These are phyloP conservation scores for Yamadazyma friedrichii DNA, from an alignment of 1,139 yeast genomes.

Conservation along the genomic window DNA sequence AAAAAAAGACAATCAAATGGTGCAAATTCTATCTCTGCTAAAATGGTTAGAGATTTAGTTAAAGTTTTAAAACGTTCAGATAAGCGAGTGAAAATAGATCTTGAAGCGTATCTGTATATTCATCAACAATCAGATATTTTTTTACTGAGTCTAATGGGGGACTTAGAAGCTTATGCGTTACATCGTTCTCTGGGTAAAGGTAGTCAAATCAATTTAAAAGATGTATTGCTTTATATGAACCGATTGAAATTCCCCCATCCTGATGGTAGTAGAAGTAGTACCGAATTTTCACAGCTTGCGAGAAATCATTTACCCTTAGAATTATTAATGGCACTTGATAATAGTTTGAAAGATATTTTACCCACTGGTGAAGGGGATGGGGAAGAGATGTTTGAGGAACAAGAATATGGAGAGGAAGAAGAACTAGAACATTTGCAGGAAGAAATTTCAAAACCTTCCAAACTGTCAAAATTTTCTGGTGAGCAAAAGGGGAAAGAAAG, in stretches of 20 bases:
- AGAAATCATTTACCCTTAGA: constrained; percentile 39
- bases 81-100: constrained; percentile 10
- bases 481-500: background rate
- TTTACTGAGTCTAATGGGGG: constrained; percentile 30
- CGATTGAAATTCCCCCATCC: constrained; percentile 28
- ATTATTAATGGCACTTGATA: constrained; percentile 32
- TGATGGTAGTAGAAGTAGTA: constrained; percentile 17
- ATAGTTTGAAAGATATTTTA: constrained; percentile 21
- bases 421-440: background rate
- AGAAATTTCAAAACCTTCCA: background rate
- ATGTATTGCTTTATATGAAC: constrained; percentile 35
- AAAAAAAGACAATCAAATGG: background rate
- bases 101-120: constrained; percentile 14
- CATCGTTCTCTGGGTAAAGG: constrained; percentile 29
- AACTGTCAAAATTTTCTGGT: background rate
- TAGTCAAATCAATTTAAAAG: constrained; percentile 29
- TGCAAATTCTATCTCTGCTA: constrained; percentile 4
- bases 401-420: background rate
- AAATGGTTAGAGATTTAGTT: constrained; percentile 12
- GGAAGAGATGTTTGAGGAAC: too few species aligned
- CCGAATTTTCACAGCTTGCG: constrained; percentile 32
- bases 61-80: constrained; percentile 3
- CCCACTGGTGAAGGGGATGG: background rate
- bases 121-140: constrained; percentile 29
- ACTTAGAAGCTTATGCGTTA: constrained; percentile 33